Evolutionary conservation across 257 asterid genomes (phyloP).

Genomic region (Solanum sparsipilum): DNA sequence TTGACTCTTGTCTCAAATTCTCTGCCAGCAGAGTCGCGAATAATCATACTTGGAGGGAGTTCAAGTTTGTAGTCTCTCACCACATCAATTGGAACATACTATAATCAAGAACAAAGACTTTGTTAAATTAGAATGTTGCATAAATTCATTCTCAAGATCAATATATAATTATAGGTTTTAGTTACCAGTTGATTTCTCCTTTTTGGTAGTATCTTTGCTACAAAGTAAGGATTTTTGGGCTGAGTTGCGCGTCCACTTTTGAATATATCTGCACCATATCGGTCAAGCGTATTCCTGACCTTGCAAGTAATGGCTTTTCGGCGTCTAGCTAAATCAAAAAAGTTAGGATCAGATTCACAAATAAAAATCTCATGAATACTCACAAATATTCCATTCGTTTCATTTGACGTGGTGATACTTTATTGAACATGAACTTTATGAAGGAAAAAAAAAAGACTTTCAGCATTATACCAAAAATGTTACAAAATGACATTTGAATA

Average conservation of each 20-base stretch:
- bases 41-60: neutral
- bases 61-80: neutral
- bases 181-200: neutral
- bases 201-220: neutral
- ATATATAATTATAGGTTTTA: neutral
- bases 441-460: no score
- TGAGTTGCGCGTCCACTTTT: neutral
- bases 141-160: neutral
- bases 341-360: neutral
- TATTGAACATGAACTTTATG: neutral
- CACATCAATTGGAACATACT: neutral
- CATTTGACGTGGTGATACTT: neutral
- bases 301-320: neutral
- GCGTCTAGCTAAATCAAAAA: neutral
- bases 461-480: neutral
- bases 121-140: neutral
- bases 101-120: no score
- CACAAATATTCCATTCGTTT: neutral
- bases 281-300: neutral
- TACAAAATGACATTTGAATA: neutral
- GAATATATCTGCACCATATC: neutral
- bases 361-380: neutral
- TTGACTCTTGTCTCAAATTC: neutral
- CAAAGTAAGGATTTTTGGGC: neutral
- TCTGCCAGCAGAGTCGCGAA: neutral